Conservation (phyloP, 1,284 basidiomycete genomes). For the Microbotryum intermedium region DNA sequence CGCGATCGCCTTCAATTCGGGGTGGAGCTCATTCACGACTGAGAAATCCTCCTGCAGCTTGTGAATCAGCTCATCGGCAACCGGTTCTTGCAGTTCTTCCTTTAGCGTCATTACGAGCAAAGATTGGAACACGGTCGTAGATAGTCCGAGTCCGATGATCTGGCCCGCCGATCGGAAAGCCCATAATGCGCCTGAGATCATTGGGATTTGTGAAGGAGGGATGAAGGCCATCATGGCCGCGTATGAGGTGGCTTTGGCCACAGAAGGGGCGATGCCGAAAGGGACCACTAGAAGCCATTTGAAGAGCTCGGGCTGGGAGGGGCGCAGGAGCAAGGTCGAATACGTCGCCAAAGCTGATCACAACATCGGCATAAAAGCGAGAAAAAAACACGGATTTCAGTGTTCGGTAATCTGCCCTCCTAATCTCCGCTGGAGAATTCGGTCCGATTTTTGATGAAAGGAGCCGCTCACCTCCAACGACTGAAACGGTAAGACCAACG, state of each 20-base stretch:
- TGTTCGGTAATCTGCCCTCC: background rate
- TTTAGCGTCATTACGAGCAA: no score
- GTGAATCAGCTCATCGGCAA: no score
- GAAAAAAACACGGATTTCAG: background rate
- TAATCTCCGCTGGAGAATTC: background rate
- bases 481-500: no score
- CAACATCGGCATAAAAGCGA: background rate
- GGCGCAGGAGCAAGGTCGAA: background rate
- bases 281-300: slow-evolving; percentile 8
- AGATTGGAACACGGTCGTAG: no score
- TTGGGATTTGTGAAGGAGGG: slow-evolving; percentile 39
- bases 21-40: no score
- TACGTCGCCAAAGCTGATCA: background rate
- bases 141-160: slow-evolving; percentile 59
- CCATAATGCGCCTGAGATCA: slow-evolving; percentile 70
- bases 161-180: slow-evolving; percentile 64
- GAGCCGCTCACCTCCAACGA: slow-evolving; percentile 29
- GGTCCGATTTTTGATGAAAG: background rate
- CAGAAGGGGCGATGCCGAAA: slow-evolving; percentile 3
- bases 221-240: slow-evolving; percentile 64
- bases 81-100: no score
- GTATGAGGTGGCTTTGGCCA: slow-evolving; percentile 62
- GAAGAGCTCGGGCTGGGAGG: background rate
- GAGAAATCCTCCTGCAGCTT: no score
- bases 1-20: no score